These are phyloP conservation scores for Babesia ovata DNA, from an alignment of 169 alveolate species.

Conservation along the genomic window DNA sequence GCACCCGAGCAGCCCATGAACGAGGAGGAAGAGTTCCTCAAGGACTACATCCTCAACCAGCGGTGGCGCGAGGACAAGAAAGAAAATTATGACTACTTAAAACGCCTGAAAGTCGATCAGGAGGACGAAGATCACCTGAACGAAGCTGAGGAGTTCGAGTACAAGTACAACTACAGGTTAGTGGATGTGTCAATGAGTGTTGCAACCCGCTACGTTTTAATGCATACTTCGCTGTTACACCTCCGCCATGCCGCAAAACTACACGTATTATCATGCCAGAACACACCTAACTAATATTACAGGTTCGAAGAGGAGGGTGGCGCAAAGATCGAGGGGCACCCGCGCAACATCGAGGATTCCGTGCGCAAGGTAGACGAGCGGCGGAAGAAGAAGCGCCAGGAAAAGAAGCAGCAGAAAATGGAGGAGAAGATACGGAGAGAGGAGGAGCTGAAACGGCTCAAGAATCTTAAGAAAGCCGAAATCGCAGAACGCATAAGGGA, in stretches of 20 bases:
- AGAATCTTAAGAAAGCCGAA: conserved; percentile 42
- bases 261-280: too few species aligned
- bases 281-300: background rate
- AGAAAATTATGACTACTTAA: conserved; percentile 41
- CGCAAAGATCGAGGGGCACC: conserved; percentile 49
- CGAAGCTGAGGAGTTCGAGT: conserved; percentile 74
- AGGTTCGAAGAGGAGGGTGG: conserved; percentile 63
- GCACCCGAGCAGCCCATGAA: conserved; percentile 61
- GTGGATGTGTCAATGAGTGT: conserved; percentile 37
- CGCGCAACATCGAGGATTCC: conserved; percentile 63
- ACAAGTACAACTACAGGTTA: conserved; percentile 69
- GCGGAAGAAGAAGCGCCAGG: conserved; percentile 52
- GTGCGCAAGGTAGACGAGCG: conserved; percentile 58
- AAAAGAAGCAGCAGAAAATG: conserved; percentile 33
- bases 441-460: conserved; percentile 62
- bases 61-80: conserved; percentile 77
- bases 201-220: background rate
- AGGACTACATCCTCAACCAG: conserved; percentile 79
- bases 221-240: too few species aligned
- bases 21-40: conserved; percentile 76
- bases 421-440: conserved; percentile 57
- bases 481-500: conserved; percentile 17
- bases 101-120: conserved; percentile 45
- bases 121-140: conserved; percentile 74
- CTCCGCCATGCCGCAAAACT: too few species aligned